A percentile compares a stretch with the other conserved stretches of the same genome.
Evolutionary conservation across 139 green algal genomes (phyloP).

Genomic region (Picochlorum sp.): DNA sequence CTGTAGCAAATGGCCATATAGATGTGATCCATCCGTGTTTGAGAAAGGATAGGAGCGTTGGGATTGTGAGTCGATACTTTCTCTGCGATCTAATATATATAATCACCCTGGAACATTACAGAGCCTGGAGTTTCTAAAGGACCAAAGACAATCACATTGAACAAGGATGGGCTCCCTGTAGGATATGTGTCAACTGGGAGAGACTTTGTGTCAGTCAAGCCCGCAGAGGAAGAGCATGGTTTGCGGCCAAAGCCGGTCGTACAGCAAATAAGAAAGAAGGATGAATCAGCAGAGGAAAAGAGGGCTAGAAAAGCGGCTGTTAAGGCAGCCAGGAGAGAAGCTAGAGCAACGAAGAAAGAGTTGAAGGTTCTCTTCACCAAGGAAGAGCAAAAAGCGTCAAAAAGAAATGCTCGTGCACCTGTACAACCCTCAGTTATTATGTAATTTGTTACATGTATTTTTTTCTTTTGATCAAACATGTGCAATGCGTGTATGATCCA

Average conservation of each 20-base stretch:
- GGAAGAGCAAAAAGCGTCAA: slow-evolving; percentile 32
- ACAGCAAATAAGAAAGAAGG: slow-evolving; percentile 38
- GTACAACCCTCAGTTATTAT: slow-evolving; percentile 20
- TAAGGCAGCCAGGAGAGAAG: slow-evolving; percentile 53
- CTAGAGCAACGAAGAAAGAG: slow-evolving; percentile 71
- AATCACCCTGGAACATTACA: slow-evolving; percentile 67
- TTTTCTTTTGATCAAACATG: too few relatives aligned
- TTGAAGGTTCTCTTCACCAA: slow-evolving; percentile 68
- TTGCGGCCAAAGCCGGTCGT: neutral
- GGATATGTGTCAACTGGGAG: neutral
- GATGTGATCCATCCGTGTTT: neutral
- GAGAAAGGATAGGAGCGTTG: slow-evolving; percentile 35
- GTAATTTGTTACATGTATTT: neutral
- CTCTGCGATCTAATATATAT: slow-evolving; percentile 66
- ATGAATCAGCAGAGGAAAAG: slow-evolving; percentile 73
- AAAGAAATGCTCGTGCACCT: slow-evolving; percentile 15
- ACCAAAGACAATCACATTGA: slow-evolving; percentile 16
- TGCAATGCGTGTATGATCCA: too few relatives aligned
- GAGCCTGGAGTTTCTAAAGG: slow-evolving; percentile 13
- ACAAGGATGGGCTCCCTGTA: slow-evolving; percentile 16
- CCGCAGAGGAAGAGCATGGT: neutral
- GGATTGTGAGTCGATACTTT: slow-evolving; percentile 86
- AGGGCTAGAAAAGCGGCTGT: slow-evolving; percentile 67
- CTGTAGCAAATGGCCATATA: neutral
- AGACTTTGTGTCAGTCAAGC: neutral